Evolutionary conservation across 768 basidiomycete genomes (phyloP).

Genomic region (Macrolepiota dolichaula): DNA sequence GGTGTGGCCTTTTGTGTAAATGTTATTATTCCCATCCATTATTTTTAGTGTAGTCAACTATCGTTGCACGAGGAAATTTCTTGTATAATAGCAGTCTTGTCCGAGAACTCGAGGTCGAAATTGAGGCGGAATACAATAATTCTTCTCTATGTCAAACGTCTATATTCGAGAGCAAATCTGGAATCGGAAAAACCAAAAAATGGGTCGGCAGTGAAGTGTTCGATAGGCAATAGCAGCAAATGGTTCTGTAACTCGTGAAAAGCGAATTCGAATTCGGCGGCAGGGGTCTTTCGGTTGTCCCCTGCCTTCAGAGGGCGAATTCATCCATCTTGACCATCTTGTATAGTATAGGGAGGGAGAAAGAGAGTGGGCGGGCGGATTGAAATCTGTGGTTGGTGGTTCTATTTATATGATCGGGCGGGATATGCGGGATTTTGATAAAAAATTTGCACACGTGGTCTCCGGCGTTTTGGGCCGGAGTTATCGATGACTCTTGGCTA

Average conservation of each 20-base stretch:
- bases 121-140: neutral
- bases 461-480: neutral
- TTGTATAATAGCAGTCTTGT: slow-evolving; percentile 7
- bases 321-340: slow-evolving; percentile 40
- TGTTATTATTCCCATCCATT: slow-evolving; percentile 15
- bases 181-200: neutral
- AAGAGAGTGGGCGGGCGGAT: neutral
- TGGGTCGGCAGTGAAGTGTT: neutral
- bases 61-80: neutral
- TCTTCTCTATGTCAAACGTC: slow-evolving; percentile 9
- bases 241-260: neutral
- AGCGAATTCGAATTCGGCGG: slow-evolving; percentile 17
- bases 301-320: slow-evolving; percentile 50
- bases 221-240: neutral
- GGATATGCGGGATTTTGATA: neutral
- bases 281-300: slow-evolving; percentile 33
- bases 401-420: neutral
- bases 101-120: neutral
- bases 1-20: slow-evolving; percentile 15
- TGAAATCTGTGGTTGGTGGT: slow-evolving; percentile 1
- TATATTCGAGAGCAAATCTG: slow-evolving; percentile 11
- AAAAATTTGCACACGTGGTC: neutral
- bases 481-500: neutral
- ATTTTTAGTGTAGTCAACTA: neutral
- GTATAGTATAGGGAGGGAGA: slow-evolving; percentile 15